phyloP scores from a whole-genome alignment of 2,329 filamentous ascomycete species.

The Epichloe scottii region DNA sequence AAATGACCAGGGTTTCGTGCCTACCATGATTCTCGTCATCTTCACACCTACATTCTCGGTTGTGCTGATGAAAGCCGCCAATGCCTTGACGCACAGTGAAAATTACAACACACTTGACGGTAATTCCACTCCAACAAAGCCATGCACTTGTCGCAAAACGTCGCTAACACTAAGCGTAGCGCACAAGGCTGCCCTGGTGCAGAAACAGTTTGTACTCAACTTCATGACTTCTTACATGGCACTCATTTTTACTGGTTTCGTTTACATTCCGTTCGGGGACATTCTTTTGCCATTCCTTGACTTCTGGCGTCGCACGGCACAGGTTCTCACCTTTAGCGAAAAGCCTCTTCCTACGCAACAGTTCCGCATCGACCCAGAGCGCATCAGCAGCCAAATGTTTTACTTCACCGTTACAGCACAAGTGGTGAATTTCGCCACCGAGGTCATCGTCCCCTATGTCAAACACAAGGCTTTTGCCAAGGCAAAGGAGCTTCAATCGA shows the following conservation, averaged over 20 bases:
- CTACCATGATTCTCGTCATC: constrained; percentile 75
- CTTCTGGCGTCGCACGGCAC: constrained; percentile 63
- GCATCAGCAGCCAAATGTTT: constrained; percentile 83
- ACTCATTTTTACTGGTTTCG: constrained; percentile 83
- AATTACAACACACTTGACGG: constrained; percentile 82
- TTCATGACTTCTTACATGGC: constrained; percentile 93
- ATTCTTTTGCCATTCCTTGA: constrained; percentile 77
- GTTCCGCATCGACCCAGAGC: constrained; percentile 72
- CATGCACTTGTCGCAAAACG: background rate
- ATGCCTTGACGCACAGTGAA: constrained; percentile 66
- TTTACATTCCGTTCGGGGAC: constrained; percentile 85
- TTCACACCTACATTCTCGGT: constrained; percentile 67
- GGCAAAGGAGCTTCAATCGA: constrained; percentile 61
- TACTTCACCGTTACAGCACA: constrained; percentile 94
- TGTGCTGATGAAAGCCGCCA: constrained; percentile 64
- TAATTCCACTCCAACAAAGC: constrained; percentile 14
- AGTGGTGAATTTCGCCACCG: constrained; percentile 73
- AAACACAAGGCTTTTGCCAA: constrained; percentile 70
- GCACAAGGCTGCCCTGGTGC: constrained; percentile 71
- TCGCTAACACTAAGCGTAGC: constrained; percentile 27
- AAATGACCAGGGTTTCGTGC: constrained; percentile 58
- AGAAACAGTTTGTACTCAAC: constrained; percentile 91
- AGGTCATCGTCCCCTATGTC: constrained; percentile 72
- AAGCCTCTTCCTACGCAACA: constrained; percentile 51
- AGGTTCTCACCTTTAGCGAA: constrained; percentile 62